Percentiles rank a stretch among this genome's conserved stretches.
Evolutionary conservation across 257 asterid genomes (phyloP).

Genomic region (Pogostemon cablin): DNA sequence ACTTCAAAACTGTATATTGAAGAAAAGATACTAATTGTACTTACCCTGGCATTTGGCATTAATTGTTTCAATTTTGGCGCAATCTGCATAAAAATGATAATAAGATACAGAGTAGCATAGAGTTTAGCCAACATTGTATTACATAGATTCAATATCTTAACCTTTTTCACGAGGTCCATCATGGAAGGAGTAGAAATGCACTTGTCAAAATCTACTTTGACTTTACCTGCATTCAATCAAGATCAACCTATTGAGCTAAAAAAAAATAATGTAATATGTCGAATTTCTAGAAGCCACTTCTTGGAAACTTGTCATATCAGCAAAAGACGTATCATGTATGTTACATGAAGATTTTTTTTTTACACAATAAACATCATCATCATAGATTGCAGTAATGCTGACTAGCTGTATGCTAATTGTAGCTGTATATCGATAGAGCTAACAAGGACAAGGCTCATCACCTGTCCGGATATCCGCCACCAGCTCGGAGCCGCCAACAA

Average conservation of each 20-base stretch:
- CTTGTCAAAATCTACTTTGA: slow-evolving; percentile 80
- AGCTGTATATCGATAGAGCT: slow-evolving; percentile 12
- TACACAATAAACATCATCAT: slow-evolving; percentile 2
- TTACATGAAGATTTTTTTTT: background rate
- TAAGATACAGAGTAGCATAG: slow-evolving; percentile 29
- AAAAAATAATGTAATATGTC: background rate
- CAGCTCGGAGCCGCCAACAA: slow-evolving; percentile 94
- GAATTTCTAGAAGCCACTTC: slow-evolving; percentile 16
- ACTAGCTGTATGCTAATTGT: slow-evolving; percentile 22
- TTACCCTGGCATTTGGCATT: slow-evolving; percentile 84
- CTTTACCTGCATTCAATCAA: slow-evolving; percentile 58
- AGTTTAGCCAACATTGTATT: slow-evolving; percentile 20
- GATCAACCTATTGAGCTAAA: slow-evolving; percentile 22
- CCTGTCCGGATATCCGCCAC: slow-evolving; percentile 74
- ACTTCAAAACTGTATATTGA: slow-evolving; percentile 28
- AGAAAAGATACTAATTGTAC: slow-evolving; percentile 33
- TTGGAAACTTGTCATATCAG: background rate
- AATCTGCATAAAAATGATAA: slow-evolving; percentile 52
- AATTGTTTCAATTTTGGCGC: slow-evolving; percentile 69
- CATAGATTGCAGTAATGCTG: slow-evolving; percentile 13
- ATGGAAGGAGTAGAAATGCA: slow-evolving; percentile 82
- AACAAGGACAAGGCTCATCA: slow-evolving; percentile 35
- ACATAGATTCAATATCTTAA: slow-evolving; percentile 32
- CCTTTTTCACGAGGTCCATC: slow-evolving; percentile 91
- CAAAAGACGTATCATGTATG: background rate